phyloP scores from a whole-genome alignment of 78 protist genomes.

The Guillardia theta region DNA sequence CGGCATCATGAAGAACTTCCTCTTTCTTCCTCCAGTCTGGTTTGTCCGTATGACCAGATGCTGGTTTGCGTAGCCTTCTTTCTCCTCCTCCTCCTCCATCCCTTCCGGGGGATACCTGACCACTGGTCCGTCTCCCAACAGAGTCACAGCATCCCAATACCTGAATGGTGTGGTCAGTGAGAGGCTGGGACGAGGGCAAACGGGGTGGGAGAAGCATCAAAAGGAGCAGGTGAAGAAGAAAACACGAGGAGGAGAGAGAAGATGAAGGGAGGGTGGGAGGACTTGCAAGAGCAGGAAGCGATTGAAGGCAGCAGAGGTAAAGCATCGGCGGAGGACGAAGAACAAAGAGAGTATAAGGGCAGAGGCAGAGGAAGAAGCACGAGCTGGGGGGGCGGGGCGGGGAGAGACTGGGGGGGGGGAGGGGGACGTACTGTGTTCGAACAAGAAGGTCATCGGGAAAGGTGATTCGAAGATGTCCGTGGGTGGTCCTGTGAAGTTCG shows the following conservation, averaged over 20 bases:
- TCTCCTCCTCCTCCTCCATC: neutral
- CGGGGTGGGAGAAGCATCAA: neutral
- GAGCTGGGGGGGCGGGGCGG: neutral
- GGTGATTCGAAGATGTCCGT: neutral
- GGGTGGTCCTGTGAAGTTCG: constrained; percentile 12
- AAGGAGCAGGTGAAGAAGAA: neutral
- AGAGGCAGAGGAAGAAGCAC: neutral
- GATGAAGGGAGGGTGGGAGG: neutral
- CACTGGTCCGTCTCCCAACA: neutral
- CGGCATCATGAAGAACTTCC: neutral
- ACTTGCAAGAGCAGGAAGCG: no score
- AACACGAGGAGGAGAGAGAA: neutral
- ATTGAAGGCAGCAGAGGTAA: no score
- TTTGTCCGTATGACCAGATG: neutral
- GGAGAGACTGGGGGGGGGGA: neutral
- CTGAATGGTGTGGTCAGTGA: neutral
- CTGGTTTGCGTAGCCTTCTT: neutral
- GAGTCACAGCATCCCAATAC: constrained; percentile 1
- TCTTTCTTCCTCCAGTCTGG: neutral
- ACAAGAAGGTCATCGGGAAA: neutral
- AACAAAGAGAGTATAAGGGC: no score
- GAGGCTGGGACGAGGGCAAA: neutral
- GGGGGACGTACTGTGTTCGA: neutral
- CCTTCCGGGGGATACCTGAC: neutral
- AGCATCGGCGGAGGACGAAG: no score